These are phyloP conservation scores for Coniella vitis DNA, from an alignment of 2,329 filamentous ascomycete species.

Conservation along the genomic window DNA sequence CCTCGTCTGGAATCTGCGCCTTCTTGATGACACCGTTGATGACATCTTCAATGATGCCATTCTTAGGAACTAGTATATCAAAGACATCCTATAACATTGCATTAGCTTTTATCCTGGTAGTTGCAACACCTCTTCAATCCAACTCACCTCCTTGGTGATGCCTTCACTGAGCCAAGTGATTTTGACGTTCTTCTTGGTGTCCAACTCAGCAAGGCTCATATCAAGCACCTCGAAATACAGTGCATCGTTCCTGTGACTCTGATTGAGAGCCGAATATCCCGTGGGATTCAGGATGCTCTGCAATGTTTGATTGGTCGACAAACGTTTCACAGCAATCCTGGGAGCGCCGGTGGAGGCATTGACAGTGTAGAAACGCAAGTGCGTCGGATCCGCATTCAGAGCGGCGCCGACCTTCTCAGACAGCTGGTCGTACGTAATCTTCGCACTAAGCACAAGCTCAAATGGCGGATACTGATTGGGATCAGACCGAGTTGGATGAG, in stretches of 20 bases:
- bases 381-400: conserved; percentile 71
- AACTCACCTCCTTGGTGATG: conserved; percentile 77
- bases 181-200: conserved; percentile 84
- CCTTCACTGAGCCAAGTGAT: conserved; percentile 83
- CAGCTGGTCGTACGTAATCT: conserved; percentile 84
- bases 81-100: conserved; percentile 54
- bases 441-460: conserved; percentile 71
- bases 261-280: conserved; percentile 63
- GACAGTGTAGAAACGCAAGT: conserved; percentile 87
- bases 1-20: conserved; percentile 68
- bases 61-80: conserved; percentile 84
- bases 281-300: conserved; percentile 71
- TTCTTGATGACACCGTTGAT: conserved; percentile 73
- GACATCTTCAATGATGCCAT: conserved; percentile 72
- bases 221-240: conserved; percentile 92
- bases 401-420: conserved; percentile 75
- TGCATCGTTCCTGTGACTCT: conserved; percentile 65
- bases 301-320: conserved; percentile 59
- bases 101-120: conserved; percentile 20
- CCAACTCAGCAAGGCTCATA: conserved; percentile 86
- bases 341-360: conserved; percentile 70
- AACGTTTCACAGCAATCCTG: conserved; percentile 69
- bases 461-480: conserved; percentile 59
- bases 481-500: conserved; percentile 53
- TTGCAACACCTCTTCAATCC: neutral